phyloP scores from a whole-genome alignment of 768 basidiomycete species.

The Leccinum longicurvipes region DNA sequence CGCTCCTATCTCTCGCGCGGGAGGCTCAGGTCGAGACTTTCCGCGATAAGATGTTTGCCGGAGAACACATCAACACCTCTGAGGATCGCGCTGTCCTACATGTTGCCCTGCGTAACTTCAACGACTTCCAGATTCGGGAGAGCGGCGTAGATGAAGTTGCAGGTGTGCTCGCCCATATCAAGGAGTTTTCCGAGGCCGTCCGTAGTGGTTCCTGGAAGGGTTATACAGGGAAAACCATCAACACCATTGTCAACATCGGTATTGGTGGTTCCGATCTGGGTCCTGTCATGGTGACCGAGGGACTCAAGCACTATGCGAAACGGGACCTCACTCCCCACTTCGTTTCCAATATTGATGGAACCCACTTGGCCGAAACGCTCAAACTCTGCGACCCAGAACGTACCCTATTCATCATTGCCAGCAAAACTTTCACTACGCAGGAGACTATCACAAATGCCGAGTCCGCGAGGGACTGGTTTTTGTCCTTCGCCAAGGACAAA shows the following conservation, averaged over 20 bases:
- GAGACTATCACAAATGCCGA: conserved; percentile 99
- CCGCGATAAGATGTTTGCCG: conserved; percentile 92
- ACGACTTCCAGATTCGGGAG: conserved; percentile 79
- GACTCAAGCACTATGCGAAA: conserved; percentile 89
- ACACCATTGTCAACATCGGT: conserved; percentile 96
- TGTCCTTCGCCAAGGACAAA: conserved; percentile 76
- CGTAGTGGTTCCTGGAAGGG: conserved; percentile 92
- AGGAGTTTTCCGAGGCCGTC: conserved; percentile 80
- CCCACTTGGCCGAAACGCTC: conserved; percentile 89
- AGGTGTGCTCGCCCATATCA: conserved; percentile 86
- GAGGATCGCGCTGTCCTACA: conserved; percentile 97
- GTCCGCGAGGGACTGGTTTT: conserved; percentile 93
- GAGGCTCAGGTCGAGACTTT: conserved; percentile 84
- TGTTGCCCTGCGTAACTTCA: conserved; percentile 80
- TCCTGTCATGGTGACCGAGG: conserved; percentile 99
- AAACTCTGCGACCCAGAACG: conserved; percentile 81
- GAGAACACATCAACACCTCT: conserved; percentile 97
- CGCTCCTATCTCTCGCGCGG: conserved; percentile 73
- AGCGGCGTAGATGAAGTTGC: conserved; percentile 78
- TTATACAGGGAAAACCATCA: conserved; percentile 94
- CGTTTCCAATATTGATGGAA: conserved; percentile 97
- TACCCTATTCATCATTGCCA: conserved; percentile 97
- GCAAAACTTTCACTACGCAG: conserved; percentile 99
- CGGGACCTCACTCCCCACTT: conserved; percentile 85
- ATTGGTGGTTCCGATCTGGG: conserved; percentile 98